phyloP scores from a whole-genome alignment of 495 filamentous ascomycete genomes.

The Talaromyces adpressus region DNA sequence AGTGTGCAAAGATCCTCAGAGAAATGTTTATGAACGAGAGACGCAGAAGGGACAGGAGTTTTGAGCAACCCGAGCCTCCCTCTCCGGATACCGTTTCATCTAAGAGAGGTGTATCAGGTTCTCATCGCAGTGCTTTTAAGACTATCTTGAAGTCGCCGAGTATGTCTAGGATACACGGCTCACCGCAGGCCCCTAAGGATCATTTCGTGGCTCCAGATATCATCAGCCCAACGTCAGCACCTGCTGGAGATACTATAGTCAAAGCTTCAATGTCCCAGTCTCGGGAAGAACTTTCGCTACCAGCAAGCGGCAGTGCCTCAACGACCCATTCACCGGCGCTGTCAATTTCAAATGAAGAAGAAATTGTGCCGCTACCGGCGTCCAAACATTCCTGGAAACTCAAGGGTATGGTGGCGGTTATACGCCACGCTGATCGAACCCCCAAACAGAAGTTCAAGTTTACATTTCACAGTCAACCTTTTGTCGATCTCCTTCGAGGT shows the following conservation, averaged over 20 bases:
- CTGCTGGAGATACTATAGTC: slow-evolving; percentile 36
- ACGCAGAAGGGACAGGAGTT: slow-evolving; percentile 39
- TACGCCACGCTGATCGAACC: slow-evolving; percentile 92
- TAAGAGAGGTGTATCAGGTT: slow-evolving; percentile 23
- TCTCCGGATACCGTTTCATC: slow-evolving; percentile 24
- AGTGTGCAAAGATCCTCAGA: slow-evolving; percentile 74
- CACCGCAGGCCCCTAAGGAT: slow-evolving; percentile 31
- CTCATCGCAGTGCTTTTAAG: slow-evolving; percentile 43
- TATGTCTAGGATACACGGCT: slow-evolving; percentile 50
- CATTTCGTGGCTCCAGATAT: slow-evolving; percentile 35
- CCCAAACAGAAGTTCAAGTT: slow-evolving; percentile 99
- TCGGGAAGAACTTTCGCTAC: slow-evolving; percentile 19
- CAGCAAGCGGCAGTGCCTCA: slow-evolving; percentile 20
- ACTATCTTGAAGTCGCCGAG: slow-evolving; percentile 61
- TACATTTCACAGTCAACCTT: slow-evolving; percentile 94
- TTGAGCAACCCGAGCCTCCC: slow-evolving; percentile 26
- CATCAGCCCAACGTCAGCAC: slow-evolving; percentile 39
- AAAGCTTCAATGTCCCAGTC: slow-evolving; percentile 17
- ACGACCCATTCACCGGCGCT: slow-evolving; percentile 25
- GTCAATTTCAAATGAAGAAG: slow-evolving; percentile 22
- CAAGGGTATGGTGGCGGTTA: slow-evolving; percentile 96
- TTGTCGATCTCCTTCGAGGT: slow-evolving; percentile 86
- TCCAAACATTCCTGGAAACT: slow-evolving; percentile 96
- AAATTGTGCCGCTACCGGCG: slow-evolving; percentile 61
- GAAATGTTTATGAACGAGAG: slow-evolving; percentile 80